These are phyloP conservation scores for Mortierella sp. DNA, from an alignment of 371 early-diverging fungal species.

Conservation along the genomic window DNA sequence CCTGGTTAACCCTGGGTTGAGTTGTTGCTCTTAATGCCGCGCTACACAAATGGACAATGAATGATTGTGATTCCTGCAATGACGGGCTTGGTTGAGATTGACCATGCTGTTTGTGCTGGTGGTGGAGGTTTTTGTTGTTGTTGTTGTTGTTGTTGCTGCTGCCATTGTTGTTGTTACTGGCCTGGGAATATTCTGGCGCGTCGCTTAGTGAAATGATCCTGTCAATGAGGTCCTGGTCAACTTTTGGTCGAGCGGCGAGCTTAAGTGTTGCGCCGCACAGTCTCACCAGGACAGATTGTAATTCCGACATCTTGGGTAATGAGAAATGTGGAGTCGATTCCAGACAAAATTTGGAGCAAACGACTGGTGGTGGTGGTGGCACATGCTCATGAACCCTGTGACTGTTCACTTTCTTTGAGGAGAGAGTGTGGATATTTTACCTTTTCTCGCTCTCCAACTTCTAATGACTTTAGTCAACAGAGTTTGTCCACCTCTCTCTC, in stretches of 20 bases:
- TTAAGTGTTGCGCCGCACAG: neutral
- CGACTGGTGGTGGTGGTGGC: too few relatives aligned
- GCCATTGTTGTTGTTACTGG: too few relatives aligned
- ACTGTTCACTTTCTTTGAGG: too few relatives aligned
- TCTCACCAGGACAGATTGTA: neutral
- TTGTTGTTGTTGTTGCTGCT: too few relatives aligned
- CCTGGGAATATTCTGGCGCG: neutral
- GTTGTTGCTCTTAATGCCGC: neutral
- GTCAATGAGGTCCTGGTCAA: constrained; percentile 3
- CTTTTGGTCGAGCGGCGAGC: neutral
- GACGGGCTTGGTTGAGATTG: neutral
- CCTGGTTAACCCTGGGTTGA: neutral
- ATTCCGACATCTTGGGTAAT: neutral
- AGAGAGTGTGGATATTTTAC: too few relatives aligned
- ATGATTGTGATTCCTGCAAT: constrained; percentile 1
- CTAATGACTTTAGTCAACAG: too few relatives aligned
- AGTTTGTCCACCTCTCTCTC: too few relatives aligned
- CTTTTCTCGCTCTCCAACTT: too few relatives aligned
- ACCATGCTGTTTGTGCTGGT: neutral
- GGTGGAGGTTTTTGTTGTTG: too few relatives aligned
- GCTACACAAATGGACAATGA: constrained; percentile 5
- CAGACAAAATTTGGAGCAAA: too few relatives aligned
- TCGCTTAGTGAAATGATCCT: neutral
- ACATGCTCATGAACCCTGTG: too few relatives aligned
- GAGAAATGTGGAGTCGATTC: too few relatives aligned